Evolutionary conservation across 345 rosid species (phyloP), one percentile per base, ranked within the genome.

Genomic region (Corchorus olitorius): DNA sequence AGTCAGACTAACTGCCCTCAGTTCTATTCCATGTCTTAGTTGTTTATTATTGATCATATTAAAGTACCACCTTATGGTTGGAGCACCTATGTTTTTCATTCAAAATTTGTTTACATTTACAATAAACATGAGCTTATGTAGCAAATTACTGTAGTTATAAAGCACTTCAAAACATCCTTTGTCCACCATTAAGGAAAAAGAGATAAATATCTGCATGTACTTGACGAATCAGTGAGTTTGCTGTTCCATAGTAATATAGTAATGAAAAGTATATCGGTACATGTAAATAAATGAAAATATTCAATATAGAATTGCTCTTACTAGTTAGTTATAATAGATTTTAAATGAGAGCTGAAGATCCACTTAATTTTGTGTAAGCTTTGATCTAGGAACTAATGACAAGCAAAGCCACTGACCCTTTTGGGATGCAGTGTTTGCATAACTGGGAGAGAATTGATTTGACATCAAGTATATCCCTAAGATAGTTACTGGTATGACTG

Each of bases 141-240:
- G 41, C 43, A 13, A 61, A 33, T 41, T 34, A 61, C 41, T 6
- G 4, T 33, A 27, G 41, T 34, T 62, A 14, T 62, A 43, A 35
- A 62, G 19, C 65, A 60, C 11, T 13, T 62, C 19, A 62, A 41
- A 16, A 15, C 66, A 34, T 62, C 34, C 27, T 1, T 33, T 50
- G 45, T 16, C 22, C 15, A 16, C 43, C 3, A 8, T 50, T 15
- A 15, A 49, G n/a, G 50, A 69, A 50, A 69, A 43, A 69, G 59
- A 69, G 59, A 50, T 69, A 13, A 52, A 50, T 50, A 33, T 69
- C 73, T 50, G 43, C 20, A 8, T 68, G 58, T 68, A 48, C 72
- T 68, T 49, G 72, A 49, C 52, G 22, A 68, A 49, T 41, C 39
- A 68, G 14, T 1, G 3, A 48, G 8, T 14, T 48, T 9, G 4